phyloP scores from a whole-genome alignment of 306 rosid genomes.

The Senna tora region DNA sequence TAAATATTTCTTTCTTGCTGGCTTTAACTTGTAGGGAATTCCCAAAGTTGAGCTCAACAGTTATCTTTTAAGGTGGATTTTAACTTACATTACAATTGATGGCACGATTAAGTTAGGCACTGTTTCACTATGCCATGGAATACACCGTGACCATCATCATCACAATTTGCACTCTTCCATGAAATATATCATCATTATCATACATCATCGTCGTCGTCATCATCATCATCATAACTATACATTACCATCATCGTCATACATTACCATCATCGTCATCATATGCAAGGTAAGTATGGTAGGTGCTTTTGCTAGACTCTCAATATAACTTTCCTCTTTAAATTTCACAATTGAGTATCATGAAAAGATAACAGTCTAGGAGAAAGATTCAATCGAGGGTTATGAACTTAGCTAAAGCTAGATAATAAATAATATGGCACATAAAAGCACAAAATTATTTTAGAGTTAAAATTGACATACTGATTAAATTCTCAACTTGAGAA shows the following conservation, averaged over 20 bases:
- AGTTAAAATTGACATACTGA: conserved; percentile 61
- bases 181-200: no score
- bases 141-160: no score
- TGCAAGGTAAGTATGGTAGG: no score
- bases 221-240: no score
- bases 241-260: no score
- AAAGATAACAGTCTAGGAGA: background rate
- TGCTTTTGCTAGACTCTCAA: no score
- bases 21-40: conserved; percentile 57
- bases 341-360: conserved; percentile 14
- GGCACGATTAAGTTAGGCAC: background rate
- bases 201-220: no score
- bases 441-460: conserved; percentile 32
- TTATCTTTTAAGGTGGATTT: conserved; percentile 77
- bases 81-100: conserved; percentile 15
- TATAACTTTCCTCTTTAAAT: conserved; percentile 25
- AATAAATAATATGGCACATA: conserved; percentile 1
- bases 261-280: no score
- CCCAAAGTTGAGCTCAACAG: conserved; percentile 90
- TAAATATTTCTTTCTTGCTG: conserved; percentile 33
- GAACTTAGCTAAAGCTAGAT: conserved; percentile 1
- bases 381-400: background rate
- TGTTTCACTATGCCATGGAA: no score
- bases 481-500: no score
- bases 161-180: no score